phyloP scores from a whole-genome alignment of 2,329 filamentous ascomycete species.

The Talaromyces verruculosus region DNA sequence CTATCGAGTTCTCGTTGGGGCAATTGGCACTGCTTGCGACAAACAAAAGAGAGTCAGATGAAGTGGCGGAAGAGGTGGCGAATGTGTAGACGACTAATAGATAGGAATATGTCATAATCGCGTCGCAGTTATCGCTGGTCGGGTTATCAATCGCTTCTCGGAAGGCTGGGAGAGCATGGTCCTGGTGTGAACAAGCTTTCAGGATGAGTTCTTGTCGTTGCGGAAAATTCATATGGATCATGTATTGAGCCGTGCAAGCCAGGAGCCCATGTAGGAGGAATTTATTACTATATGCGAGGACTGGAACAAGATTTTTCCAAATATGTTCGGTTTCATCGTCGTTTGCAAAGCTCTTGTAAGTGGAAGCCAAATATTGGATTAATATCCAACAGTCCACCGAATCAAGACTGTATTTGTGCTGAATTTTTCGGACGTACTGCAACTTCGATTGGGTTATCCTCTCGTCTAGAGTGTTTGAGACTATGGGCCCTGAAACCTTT shows the following conservation, averaged over 20 bases:
- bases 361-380: neutral
- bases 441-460: neutral
- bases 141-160: constrained; percentile 24
- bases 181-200: constrained; percentile 21
- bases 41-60: constrained; percentile 26
- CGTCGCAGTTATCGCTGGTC: constrained; percentile 24
- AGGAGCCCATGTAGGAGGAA: constrained; percentile 47
- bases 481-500: neutral
- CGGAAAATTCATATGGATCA: constrained; percentile 32
- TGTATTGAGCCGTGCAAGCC: constrained; percentile 42
- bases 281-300: constrained; percentile 34
- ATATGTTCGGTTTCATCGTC: neutral
- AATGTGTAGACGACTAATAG: constrained; percentile 27
- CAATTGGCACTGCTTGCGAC: neutral
- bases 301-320: constrained; percentile 31
- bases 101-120: constrained; percentile 25
- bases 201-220: constrained; percentile 29
- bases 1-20: neutral
- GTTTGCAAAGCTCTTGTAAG: constrained; percentile 8
- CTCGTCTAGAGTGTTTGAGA: neutral
- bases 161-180: constrained; percentile 4
- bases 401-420: neutral
- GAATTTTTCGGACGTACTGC: neutral
- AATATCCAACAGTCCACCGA: neutral
- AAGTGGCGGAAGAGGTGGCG: constrained; percentile 23